phyloP scores from a whole-genome alignment of 2,329 filamentous ascomycete genomes.

The Verticillium albo-atrum region DNA sequence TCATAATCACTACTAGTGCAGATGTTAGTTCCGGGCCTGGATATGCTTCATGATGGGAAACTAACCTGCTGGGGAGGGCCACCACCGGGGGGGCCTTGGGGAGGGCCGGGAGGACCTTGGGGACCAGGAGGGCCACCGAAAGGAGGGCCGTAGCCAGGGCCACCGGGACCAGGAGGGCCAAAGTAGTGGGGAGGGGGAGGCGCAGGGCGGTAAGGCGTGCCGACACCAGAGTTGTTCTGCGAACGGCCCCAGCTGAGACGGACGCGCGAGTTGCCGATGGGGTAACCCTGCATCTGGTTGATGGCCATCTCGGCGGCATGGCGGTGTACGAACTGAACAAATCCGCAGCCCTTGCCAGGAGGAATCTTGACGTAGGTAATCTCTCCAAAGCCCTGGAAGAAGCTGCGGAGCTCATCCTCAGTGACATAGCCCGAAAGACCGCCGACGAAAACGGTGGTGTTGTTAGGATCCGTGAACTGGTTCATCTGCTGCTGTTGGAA shows the following conservation, averaged over 20 bases:
- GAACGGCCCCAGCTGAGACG: slow-evolving; percentile 96
- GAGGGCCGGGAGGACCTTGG: slow-evolving; percentile 31
- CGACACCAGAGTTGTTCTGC: slow-evolving; percentile 98
- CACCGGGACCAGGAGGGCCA: slow-evolving; percentile 38
- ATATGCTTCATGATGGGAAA: not conserved
- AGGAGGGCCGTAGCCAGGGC: slow-evolving; percentile 35
- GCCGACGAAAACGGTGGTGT: slow-evolving; percentile 97
- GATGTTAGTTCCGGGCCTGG: not conserved
- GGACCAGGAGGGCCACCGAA: slow-evolving; percentile 37
- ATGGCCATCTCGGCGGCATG: slow-evolving; percentile 99
- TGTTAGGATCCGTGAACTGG: slow-evolving; percentile 99
- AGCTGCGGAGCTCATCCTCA: slow-evolving; percentile 97
- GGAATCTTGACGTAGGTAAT: slow-evolving; percentile 99
- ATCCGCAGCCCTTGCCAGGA: slow-evolving; percentile 96
- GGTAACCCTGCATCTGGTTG: slow-evolving; percentile 99
- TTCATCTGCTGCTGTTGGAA: slow-evolving; percentile 63
- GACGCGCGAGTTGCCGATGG: slow-evolving; percentile 96
- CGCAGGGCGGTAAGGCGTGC: slow-evolving; percentile 93
- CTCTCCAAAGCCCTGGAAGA: slow-evolving; percentile 99
- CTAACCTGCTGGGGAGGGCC: slow-evolving; percentile 14
- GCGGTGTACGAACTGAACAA: slow-evolving; percentile 98
- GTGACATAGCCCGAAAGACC: slow-evolving; percentile 97
- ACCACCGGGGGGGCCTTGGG: slow-evolving; percentile 27
- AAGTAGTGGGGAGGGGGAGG: slow-evolving; percentile 60
- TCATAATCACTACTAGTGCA: not conserved